A percentile compares a stretch with the other conserved stretches of the same genome.
These are phyloP conservation scores for Gracilaria domingensis DNA, from an alignment of 23 red algal species.

Conservation along the genomic window DNA sequence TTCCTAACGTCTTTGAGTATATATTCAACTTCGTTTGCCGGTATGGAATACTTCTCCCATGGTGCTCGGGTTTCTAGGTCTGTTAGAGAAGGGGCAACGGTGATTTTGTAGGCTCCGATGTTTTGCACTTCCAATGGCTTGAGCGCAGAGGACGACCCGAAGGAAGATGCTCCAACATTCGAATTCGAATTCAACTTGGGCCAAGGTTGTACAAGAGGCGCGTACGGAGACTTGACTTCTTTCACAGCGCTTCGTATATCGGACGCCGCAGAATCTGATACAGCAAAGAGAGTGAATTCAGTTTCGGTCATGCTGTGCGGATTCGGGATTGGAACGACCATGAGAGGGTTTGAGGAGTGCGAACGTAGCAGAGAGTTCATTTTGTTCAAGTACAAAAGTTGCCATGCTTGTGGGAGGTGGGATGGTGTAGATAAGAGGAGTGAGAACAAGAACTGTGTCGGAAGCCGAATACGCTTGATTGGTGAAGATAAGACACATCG, in stretches of 20 bases:
- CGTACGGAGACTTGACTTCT: neutral
- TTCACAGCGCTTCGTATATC: neutral
- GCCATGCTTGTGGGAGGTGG: slow-evolving; percentile 14
- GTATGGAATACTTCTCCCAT: slow-evolving; percentile 1
- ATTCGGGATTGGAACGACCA: slow-evolving; percentile 24
- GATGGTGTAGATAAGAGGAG: neutral
- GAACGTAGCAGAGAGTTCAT: neutral
- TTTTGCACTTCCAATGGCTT: neutral
- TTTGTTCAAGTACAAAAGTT: slow-evolving; percentile 13
- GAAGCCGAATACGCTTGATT: neutral
- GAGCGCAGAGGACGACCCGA: no score
- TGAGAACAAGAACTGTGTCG: slow-evolving; percentile 9
- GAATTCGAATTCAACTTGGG: no score
- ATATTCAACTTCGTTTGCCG: neutral
- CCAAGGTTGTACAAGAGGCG: neutral
- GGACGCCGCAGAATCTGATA: neutral
- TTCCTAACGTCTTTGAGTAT: neutral
- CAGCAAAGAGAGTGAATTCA: neutral
- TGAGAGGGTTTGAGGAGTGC: neutral
- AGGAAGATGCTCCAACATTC: no score
- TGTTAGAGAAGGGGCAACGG: neutral
- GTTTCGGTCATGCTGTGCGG: neutral
- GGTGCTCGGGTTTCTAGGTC: neutral
- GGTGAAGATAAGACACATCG: slow-evolving; percentile 17
- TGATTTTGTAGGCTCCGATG: neutral